Evolutionary conservation across 768 basidiomycete species (phyloP), one percentile per base, ranked within the genome.

Genomic region (Lactifluus piperatus): DNA sequence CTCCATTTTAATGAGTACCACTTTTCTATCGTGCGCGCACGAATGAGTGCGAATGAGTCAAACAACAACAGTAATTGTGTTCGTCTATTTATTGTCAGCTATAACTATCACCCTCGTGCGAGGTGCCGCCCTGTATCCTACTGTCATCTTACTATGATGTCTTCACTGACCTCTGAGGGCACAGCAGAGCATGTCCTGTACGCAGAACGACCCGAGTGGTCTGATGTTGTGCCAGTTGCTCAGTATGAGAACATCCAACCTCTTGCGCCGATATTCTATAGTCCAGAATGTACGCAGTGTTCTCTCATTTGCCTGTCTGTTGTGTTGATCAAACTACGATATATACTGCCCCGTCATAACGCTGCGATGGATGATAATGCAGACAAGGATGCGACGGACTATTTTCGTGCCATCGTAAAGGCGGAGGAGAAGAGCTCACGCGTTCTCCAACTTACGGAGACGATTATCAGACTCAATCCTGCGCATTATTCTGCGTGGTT

Each of bases 401-500:
- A 94, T 72, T 94, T 98, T 69, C 85, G 95, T 52, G 93, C 84
- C 0, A 78, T 98, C 59, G 81, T 90, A 44, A 83, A 84, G 67
- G 73, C 74, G 0, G 82, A 82, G 4, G 95, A 98, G 76, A 83
- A 84, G 74, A 92, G 85, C 62, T 72, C 78, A 20, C 78, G 95
- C 36, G 93, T 87, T 11, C 80, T 99, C 53, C 81, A 87, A 65
- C 77, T 99, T 30, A 99, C 97, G 0, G 91, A 95, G 71, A 77
- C 75, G 39, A 83, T 98, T 66, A 95, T 99, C 63, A 79, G 86
- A 27, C 76, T 88, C 72, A 99, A 99, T 70, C 94, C 97, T 5
- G 93, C 91, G 1, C 97, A 98, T 69, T 99, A 97, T 69, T 88
- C 94, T 51, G 93, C 94, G 65, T 99, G 97, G 95, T 94, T 69